Percentiles rank a stretch among this genome's conserved stretches.
phyloP scores from a whole-genome alignment of 441 rosid genomes.

The Populus trichocarpa region DNA sequence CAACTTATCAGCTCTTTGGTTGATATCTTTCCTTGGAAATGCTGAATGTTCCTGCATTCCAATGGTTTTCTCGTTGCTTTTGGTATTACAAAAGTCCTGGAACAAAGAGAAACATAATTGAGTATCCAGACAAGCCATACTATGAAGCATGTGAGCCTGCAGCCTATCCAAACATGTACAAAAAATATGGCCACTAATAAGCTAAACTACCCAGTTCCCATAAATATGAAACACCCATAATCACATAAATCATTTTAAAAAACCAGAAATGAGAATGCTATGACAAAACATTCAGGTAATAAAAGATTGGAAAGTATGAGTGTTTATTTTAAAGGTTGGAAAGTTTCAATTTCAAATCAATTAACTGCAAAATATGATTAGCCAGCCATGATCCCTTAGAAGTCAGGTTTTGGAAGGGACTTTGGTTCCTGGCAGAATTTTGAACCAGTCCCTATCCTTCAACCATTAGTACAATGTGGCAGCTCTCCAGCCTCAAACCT shows the following conservation, averaged over 20 bases:
- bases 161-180: not conserved
- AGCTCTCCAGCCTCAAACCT: not conserved
- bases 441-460: not conserved
- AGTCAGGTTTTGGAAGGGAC: not conserved
- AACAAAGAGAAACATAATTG: constrained; percentile 15
- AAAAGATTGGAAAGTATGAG: not conserved
- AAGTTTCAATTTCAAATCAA: not conserved
- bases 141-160: not conserved
- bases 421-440: not conserved
- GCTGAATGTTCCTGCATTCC: constrained; percentile 35
- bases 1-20: constrained; percentile 37
- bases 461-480: constrained; percentile 17
- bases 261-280: not conserved
- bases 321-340: not conserved
- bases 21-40: constrained; percentile 28
- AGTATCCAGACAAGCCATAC: constrained; percentile 8
- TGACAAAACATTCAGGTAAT: not conserved
- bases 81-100: constrained; percentile 54
- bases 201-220: not conserved
- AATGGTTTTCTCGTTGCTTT: constrained; percentile 36
- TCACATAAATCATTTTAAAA: not conserved
- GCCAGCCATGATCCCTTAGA: not conserved
- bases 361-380: not conserved
- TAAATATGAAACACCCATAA: not conserved
- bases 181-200: not conserved